Conservation (phyloP, 2,329 filamentous ascomycete genomes). For the Phoma herbarum region DNA sequence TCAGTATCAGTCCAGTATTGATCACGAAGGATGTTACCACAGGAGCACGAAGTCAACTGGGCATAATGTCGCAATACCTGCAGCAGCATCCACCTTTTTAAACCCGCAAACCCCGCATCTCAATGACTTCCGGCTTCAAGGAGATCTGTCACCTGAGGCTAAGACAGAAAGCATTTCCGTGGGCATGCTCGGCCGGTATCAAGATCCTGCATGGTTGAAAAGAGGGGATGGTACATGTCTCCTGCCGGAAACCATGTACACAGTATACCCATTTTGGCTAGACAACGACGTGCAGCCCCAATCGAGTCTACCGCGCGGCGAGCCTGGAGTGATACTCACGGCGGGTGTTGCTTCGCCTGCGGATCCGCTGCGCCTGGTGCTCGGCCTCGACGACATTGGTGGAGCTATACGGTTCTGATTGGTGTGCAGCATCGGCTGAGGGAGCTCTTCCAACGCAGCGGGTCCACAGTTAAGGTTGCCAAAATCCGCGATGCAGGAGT, state of each 20-base stretch:
- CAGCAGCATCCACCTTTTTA: conserved; percentile 38
- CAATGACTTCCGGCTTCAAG: conserved; percentile 31
- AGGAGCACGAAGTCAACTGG: conserved; percentile 45
- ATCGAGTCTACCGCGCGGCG: conserved; percentile 18
- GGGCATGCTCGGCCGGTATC: conserved; percentile 26
- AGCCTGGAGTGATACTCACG: conserved; percentile 19
- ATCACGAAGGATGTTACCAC: conserved; percentile 28
- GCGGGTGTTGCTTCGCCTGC: conserved; percentile 31
- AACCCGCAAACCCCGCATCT: conserved; percentile 45
- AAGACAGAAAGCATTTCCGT: conserved; percentile 25
- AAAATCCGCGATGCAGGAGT: conserved; percentile 34
- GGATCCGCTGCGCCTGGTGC: conserved; percentile 40
- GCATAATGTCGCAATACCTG: conserved; percentile 24
- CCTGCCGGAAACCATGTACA: conserved; percentile 23
- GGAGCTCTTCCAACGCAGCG: conserved; percentile 30
- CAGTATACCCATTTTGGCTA: conserved; percentile 21
- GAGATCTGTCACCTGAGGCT: conserved; percentile 35
- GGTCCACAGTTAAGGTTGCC: conserved; percentile 30
- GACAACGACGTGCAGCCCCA: conserved; percentile 21
- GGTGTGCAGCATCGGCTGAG: conserved; percentile 27
- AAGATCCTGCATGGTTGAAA: conserved; percentile 31
- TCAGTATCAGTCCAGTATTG: conserved; percentile 4
- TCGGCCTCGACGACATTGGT: conserved; percentile 16
- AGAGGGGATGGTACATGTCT: conserved; percentile 36
- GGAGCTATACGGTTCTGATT: conserved; percentile 33